Conservation (phyloP, 108 stramenopile genomes). For the Cyclotella baltica region DNA sequence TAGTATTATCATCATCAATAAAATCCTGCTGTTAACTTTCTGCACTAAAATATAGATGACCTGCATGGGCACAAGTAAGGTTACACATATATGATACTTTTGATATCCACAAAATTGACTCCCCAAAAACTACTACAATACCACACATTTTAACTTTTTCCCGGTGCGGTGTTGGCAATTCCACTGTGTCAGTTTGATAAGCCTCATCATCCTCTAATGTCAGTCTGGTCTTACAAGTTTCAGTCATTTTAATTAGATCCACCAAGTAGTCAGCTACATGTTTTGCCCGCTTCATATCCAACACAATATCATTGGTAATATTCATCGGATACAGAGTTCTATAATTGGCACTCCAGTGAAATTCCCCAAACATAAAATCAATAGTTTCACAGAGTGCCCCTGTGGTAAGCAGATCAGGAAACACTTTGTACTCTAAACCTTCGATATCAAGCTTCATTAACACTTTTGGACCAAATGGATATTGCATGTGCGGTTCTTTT, state of each 20-base stretch:
- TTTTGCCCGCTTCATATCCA: neutral
- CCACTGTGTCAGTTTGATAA: neutral
- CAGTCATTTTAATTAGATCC: neutral
- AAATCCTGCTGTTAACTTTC: too few species aligned
- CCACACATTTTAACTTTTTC: too few species aligned
- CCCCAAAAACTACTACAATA: too few species aligned
- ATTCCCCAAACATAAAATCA: constrained; percentile 50
- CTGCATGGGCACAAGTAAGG: too few species aligned
- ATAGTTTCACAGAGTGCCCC: constrained; percentile 34
- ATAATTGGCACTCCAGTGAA: constrained; percentile 20
- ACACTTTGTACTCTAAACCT: constrained; percentile 42
- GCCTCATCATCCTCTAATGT: constrained; percentile 5
- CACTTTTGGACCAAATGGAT: constrained; percentile 19
- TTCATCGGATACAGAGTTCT: neutral
- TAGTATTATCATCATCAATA: too few species aligned
- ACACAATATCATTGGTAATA: neutral
- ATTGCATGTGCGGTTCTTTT: neutral
- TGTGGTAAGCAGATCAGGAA: constrained; percentile 35
- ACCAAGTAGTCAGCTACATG: neutral
- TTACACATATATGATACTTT: too few species aligned
- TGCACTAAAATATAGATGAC: too few species aligned
- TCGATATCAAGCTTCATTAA: constrained; percentile 56
- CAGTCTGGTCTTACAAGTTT: constrained; percentile 1
- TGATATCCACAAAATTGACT: too few species aligned
- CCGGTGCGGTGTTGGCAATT: neutral